These are phyloP conservation scores for Nakaseomyces delphensis DNA, from an alignment of 1,139 yeast genomes.

Conservation along the genomic window DNA sequence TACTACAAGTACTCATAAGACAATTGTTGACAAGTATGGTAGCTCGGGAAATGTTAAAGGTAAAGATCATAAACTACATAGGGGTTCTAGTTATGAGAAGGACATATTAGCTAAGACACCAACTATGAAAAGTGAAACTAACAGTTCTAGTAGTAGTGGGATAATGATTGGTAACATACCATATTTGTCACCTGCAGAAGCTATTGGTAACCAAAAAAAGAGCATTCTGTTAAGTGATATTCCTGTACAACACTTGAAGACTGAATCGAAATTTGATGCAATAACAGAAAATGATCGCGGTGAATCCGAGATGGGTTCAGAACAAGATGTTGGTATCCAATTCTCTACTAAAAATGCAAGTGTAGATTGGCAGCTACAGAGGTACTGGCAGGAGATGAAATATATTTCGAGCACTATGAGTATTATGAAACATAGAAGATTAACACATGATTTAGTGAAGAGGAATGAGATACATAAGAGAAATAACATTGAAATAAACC, in stretches of 20 bases:
- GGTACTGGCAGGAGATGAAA: constrained; percentile 22
- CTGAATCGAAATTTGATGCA: not conserved
- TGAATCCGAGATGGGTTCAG: constrained; percentile 1
- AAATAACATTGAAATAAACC: constrained; percentile 12
- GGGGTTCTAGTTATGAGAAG: not conserved
- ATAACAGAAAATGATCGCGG: constrained; percentile 5
- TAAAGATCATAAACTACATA: not conserved
- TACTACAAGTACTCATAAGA: not conserved
- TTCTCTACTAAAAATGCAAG: constrained; percentile 3
- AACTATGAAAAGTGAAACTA: not conserved
- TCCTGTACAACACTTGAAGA: constrained; percentile 10
- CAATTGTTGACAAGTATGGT: not conserved
- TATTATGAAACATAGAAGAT: constrained; percentile 23
- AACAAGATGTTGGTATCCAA: constrained; percentile 7
- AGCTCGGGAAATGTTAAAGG: not conserved
- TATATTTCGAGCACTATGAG: constrained; percentile 21
- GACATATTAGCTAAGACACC: not conserved
- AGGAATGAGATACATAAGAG: constrained; percentile 17
- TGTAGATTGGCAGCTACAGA: constrained; percentile 21
- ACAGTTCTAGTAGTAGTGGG: constrained; percentile 8
- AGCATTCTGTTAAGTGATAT: constrained; percentile 9
- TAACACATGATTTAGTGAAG: constrained; percentile 22
- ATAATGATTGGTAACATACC: constrained; percentile 11
- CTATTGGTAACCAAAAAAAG: constrained; percentile 5
- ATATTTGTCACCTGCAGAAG: constrained; percentile 8